These are phyloP conservation scores for Mariannaea elegans DNA, from an alignment of 2,329 filamentous ascomycete species.

Conservation along the genomic window DNA sequence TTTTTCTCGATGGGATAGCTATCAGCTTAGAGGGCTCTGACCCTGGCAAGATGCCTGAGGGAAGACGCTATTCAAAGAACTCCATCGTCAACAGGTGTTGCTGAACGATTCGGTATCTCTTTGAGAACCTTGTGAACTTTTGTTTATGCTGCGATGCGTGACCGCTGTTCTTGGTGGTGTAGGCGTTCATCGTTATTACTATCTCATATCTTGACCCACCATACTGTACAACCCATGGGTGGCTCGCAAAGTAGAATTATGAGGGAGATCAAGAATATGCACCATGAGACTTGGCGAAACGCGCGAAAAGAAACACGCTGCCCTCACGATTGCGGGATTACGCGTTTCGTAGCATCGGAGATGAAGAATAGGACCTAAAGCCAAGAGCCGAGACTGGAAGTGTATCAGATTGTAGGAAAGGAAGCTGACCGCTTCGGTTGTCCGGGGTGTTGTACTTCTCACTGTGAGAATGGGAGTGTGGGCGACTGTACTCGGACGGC, in stretches of 20 bases:
- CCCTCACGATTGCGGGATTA: conserved; percentile 8
- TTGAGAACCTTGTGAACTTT: not conserved
- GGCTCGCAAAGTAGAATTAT: conserved; percentile 5
- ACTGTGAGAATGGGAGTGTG: conserved; percentile 7
- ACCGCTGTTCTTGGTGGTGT: not conserved
- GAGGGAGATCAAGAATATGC: conserved; percentile 10
- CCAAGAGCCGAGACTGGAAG: conserved; percentile 12
- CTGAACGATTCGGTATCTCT: conserved; percentile 4
- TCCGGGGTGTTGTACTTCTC: conserved; percentile 1
- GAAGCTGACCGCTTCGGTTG: conserved; percentile 13
- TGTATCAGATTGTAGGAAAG: conserved; percentile 18
- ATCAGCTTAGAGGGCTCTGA: not conserved
- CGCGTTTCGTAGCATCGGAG: conserved; percentile 8
- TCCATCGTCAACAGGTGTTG: not conserved
- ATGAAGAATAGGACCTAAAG: conserved; percentile 3
- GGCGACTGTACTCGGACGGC: conserved; percentile 6
- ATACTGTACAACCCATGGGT: not conserved
- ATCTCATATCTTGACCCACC: conserved; percentile 14
- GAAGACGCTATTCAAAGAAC: not conserved
- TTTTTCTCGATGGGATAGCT: conserved; percentile 19
- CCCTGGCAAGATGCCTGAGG: conserved; percentile 3
- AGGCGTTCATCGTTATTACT: not conserved
- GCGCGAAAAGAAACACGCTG: conserved; percentile 3
- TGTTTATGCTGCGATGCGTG: conserved; percentile 1
- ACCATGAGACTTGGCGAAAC: conserved; percentile 18